Percentiles rank a stretch among this genome's conserved stretches.
Evolutionary conservation across 2,329 filamentous ascomycete species (phyloP).

Genomic region (Magnaporthiopsis incrustans): DNA sequence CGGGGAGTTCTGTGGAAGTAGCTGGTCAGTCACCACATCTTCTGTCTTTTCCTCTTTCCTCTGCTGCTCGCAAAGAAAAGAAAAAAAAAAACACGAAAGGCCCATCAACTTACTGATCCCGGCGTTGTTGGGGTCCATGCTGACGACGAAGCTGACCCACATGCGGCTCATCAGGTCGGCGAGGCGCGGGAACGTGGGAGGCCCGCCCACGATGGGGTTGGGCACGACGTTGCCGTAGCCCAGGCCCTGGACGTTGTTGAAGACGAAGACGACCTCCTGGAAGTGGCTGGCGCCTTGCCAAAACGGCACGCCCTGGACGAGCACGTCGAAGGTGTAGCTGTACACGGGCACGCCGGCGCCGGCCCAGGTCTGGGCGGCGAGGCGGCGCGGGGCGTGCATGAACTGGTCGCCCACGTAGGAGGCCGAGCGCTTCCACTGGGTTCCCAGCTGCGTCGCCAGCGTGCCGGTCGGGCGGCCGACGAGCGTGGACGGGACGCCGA

Average conservation of each 20-base stretch:
- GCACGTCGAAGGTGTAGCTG: constrained; percentile 37
- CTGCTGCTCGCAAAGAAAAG: neutral
- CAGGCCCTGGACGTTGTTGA: constrained; percentile 39
- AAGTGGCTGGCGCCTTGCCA: constrained; percentile 24
- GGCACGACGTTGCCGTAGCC: constrained; percentile 30
- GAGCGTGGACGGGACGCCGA: constrained; percentile 38
- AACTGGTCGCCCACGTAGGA: constrained; percentile 46
- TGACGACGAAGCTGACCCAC: constrained; percentile 43
- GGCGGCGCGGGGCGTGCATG: constrained; percentile 47
- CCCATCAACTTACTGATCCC: neutral
- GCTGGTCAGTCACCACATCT: neutral
- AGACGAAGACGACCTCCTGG: constrained; percentile 45
- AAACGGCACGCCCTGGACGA: constrained; percentile 19
- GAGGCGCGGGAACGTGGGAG: constrained; percentile 31
- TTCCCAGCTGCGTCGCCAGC: constrained; percentile 23
- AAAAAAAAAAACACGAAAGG: neutral
- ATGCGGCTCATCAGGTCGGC: constrained; percentile 39
- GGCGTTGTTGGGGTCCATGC: constrained; percentile 32
- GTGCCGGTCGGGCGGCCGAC: constrained; percentile 21
- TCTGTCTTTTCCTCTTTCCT: neutral
- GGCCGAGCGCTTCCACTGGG: constrained; percentile 45
- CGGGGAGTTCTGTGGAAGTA: neutral
- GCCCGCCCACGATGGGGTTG: constrained; percentile 31
- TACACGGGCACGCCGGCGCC: constrained; percentile 17
- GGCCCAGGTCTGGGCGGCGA: constrained; percentile 34